Conservation (phyloP, 768 basidiomycete genomes). For the Tylopilus rubrobrunneus region DNA sequence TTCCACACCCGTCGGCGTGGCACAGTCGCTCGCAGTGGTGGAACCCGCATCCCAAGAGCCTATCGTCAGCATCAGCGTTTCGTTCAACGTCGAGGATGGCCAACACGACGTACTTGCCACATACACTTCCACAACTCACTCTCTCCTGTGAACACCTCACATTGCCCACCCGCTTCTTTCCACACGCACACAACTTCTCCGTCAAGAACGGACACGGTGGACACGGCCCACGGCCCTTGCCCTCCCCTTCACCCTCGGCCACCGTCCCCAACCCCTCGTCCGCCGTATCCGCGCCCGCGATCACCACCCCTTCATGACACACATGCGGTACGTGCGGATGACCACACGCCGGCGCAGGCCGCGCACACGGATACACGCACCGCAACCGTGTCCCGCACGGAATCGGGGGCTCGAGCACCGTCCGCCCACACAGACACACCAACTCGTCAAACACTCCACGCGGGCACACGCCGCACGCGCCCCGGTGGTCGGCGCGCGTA, state of each 20-base stretch:
- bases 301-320: slow-evolving; percentile 69
- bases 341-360: slow-evolving; percentile 70
- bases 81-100: background rate
- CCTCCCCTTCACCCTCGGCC: background rate
- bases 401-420: slow-evolving; percentile 83
- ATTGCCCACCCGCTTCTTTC: slow-evolving; percentile 77
- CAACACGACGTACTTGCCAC: slow-evolving; percentile 59
- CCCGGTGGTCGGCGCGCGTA: slow-evolving; percentile 76
- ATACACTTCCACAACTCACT: slow-evolving; percentile 79
- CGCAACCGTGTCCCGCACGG: slow-evolving; percentile 78
- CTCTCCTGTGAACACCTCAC: slow-evolving; percentile 76
- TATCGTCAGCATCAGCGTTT: slow-evolving; percentile 18
- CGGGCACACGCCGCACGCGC: slow-evolving; percentile 78
- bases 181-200: slow-evolving; percentile 80
- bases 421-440: slow-evolving; percentile 81
- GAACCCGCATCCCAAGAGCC: slow-evolving; percentile 77
- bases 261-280: slow-evolving; percentile 20
- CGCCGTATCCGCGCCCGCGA: slow-evolving; percentile 24
- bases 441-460: slow-evolving; percentile 92
- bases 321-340: slow-evolving; percentile 74
- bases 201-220: slow-evolving; percentile 87
- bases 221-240: slow-evolving; percentile 38
- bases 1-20: slow-evolving; percentile 78
- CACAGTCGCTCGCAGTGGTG: slow-evolving; percentile 84
- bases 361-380: slow-evolving; percentile 78